Percentiles rank a stretch among this genome's conserved stretches.
Conservation (phyloP, 805 yeast genomes). For the Kodamaea hsintzibuensis region DNA sequence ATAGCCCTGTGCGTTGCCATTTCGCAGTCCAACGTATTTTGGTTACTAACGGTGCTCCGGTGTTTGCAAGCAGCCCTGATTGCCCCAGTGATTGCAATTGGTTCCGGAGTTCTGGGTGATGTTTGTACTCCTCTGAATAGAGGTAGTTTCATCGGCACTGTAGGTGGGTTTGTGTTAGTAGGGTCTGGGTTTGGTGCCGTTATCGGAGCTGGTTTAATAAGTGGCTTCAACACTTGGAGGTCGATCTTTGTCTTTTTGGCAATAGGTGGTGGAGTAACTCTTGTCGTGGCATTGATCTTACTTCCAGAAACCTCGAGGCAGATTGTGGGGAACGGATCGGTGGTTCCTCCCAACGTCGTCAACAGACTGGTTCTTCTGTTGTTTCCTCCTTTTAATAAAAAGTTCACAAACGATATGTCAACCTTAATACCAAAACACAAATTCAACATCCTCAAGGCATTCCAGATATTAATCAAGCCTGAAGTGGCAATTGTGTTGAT, state of each 20-base stretch:
- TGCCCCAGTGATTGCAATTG: slow-evolving; percentile 72
- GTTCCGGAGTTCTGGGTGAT: slow-evolving; percentile 75
- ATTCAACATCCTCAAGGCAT: slow-evolving; percentile 26
- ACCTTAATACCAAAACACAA: slow-evolving; percentile 6
- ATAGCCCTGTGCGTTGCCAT: slow-evolving; percentile 65
- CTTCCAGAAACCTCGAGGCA: slow-evolving; percentile 77
- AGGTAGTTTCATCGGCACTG: slow-evolving; percentile 70
- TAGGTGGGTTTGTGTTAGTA: slow-evolving; percentile 63
- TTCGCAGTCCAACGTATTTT: slow-evolving; percentile 57
- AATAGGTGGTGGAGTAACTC: slow-evolving; percentile 55
- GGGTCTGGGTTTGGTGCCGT: slow-evolving; percentile 83
- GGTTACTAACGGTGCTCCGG: slow-evolving; percentile 62
- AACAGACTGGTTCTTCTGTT: slow-evolving; percentile 48
- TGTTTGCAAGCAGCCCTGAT: slow-evolving; percentile 79
- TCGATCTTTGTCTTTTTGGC: slow-evolving; percentile 77
- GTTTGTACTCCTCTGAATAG: slow-evolving; percentile 63
- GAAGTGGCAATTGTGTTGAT: slow-evolving; percentile 51
- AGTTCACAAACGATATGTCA: slow-evolving; percentile 11
- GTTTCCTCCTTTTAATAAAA: slow-evolving; percentile 11
- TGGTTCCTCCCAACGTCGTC: slow-evolving; percentile 44
- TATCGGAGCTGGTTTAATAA: slow-evolving; percentile 47
- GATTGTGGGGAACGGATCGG: slow-evolving; percentile 76
- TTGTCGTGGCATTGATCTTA: slow-evolving; percentile 18
- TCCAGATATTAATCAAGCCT: slow-evolving; percentile 42
- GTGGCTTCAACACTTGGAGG: slow-evolving; percentile 54